phyloP scores from a whole-genome alignment of 2,329 filamentous ascomycete species.

The Nothophoma quercina region DNA sequence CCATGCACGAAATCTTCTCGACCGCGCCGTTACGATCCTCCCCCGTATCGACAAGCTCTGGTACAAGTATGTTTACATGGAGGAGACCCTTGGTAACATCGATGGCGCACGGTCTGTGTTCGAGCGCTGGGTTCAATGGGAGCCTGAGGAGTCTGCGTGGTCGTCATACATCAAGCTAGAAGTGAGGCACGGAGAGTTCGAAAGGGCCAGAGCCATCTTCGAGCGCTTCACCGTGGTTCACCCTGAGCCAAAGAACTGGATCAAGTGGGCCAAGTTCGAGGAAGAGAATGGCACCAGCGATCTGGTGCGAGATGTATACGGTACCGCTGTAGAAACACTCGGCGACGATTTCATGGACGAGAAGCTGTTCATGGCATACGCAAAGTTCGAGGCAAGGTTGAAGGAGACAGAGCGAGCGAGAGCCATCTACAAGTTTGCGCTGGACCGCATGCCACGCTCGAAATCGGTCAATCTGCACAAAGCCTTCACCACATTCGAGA shows the following conservation, averaged over 20 bases:
- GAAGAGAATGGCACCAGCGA: constrained; percentile 94
- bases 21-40: constrained; percentile 90
- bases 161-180: constrained; percentile 95
- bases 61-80: constrained; percentile 99
- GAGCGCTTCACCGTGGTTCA: constrained; percentile 90
- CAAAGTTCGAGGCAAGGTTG: constrained; percentile 91
- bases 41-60: constrained; percentile 94
- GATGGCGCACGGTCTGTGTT: constrained; percentile 92
- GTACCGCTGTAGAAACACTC: constrained; percentile 83
- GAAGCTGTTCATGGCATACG: constrained; percentile 92
- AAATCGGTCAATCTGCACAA: constrained; percentile 87
- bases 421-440: constrained; percentile 95
- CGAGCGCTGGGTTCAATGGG: constrained; percentile 98
- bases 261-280: constrained; percentile 98
- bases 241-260: constrained; percentile 95
- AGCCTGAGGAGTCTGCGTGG: constrained; percentile 96
- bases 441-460: constrained; percentile 89
- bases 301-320: constrained; percentile 89
- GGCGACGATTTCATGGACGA: constrained; percentile 97
- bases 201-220: constrained; percentile 89
- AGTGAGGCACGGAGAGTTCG: constrained; percentile 91
- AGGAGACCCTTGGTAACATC: constrained; percentile 95
- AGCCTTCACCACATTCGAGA: constrained; percentile 96
- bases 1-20: constrained; percentile 91
- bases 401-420: constrained; percentile 94